These are phyloP conservation scores for Fusarium annulatum DNA, from an alignment of 2,329 filamentous ascomycete genomes.

Conservation along the genomic window DNA sequence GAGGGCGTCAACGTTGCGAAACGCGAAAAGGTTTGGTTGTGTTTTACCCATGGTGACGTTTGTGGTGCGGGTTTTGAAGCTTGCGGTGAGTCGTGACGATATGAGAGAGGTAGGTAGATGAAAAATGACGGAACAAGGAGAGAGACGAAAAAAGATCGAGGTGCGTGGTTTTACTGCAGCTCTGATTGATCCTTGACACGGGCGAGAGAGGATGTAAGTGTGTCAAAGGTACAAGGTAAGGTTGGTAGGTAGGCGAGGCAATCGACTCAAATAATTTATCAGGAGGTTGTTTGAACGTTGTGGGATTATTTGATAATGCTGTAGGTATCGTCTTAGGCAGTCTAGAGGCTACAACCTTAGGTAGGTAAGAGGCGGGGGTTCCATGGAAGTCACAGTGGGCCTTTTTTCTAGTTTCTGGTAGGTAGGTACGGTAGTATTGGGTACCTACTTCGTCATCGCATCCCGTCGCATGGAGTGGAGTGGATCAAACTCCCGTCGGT, in stretches of 20 bases:
- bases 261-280: constrained; percentile 13
- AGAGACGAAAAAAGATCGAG: background rate
- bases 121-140: constrained; percentile 2
- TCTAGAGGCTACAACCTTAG: background rate
- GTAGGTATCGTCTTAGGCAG: background rate
- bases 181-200: constrained; percentile 17
- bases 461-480: background rate
- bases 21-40: constrained; percentile 82
- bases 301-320: constrained; percentile 33
- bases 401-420: constrained; percentile 18
- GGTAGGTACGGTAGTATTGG: constrained; percentile 14
- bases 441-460: constrained; percentile 28
- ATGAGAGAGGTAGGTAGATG: background rate
- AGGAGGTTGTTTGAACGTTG: constrained; percentile 18
- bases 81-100: constrained; percentile 27
- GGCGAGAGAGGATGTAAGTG: constrained; percentile 3
- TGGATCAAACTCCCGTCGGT: constrained; percentile 21
- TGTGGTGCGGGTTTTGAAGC: constrained; percentile 27
- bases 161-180: constrained; percentile 15
- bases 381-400: constrained; percentile 7
- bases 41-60: constrained; percentile 61
- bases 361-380: constrained; percentile 31
- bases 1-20: constrained; percentile 75
- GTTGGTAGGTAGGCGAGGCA: background rate
- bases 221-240: background rate